Base-by-base conservation (phyloP, 495 filamentous ascomycete genomes). In the Emericellopsis terricola region DNA sequence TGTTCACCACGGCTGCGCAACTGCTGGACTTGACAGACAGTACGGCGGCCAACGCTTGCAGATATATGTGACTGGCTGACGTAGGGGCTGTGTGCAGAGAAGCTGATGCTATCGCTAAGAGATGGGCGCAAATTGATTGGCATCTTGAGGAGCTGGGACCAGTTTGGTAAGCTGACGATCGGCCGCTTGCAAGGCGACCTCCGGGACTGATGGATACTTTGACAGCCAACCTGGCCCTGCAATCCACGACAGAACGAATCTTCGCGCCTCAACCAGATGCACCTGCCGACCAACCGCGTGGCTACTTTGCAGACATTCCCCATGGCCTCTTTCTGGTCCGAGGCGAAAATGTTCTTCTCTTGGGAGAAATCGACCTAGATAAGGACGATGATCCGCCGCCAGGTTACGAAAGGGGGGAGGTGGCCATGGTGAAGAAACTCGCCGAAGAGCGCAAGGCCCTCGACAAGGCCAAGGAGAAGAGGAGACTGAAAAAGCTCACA, bases 1-100 rank as follows among this genome's bases (percentile, higher is more conserved):
- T 96, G 85, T 97, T 97, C 62, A 94, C 91, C 11, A 97, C 89
- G 3, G 86, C 89, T 28, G 84, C 89, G 33, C 87, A 94, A 55
- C 59, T 97, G 28, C 56, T 96, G 24, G 89, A 97, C 53, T 65
- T 97, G 45, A 94, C 89, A 41, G 89, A 97, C 59, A 96, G 87
- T 96, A 69, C 64, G 79, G 38, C 36, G 36, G n/a, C n/a, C n/a
- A n/a, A n/a, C 33, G 29, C 30, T 34, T 36, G 34, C 33, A 33
- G 19, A 32, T 20, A 37, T 33, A 10, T 31, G 33, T 6, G 6
- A 6, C 11, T 26, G 23, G 23, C 23, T 26, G 11, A 26, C 23
- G 11, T 11, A 11, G 11, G 23, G 23, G 23, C 23, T 26, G 6
- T 26, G 23, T 33, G 41, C 55, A 94, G 87, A 97, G 59, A 97